phyloP scores from a whole-genome alignment of 768 basidiomycete species.

The Mycena floridula region DNA sequence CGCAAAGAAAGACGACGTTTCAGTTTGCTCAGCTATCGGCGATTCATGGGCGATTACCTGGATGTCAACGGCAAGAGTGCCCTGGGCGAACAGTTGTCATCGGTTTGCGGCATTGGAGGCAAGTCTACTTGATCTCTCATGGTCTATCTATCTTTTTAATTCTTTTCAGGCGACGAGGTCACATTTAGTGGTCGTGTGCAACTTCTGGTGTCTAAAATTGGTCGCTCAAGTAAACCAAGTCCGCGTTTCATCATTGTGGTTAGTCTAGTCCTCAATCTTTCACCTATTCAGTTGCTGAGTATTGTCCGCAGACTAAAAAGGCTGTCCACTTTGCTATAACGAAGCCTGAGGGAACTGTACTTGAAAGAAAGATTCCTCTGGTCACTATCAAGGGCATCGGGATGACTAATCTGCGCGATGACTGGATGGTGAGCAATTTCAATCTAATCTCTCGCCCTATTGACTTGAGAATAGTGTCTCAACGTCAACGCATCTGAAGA shows the following conservation, averaged over 20 bases:
- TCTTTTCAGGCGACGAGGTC: conserved; percentile 57
- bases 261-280: conserved; percentile 22
- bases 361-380: conserved; percentile 88
- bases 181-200: conserved; percentile 81
- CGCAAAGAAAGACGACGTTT: conserved; percentile 92
- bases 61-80: conserved; percentile 79
- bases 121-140: conserved; percentile 18
- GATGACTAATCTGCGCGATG: conserved; percentile 87
- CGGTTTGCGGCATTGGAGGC: conserved; percentile 72
- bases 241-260: conserved; percentile 91
- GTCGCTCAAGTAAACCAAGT: conserved; percentile 84
- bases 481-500: conserved; percentile 81
- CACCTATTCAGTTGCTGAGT: conserved; percentile 1
- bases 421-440: conserved; percentile 73
- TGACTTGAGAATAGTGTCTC: conserved; percentile 51
- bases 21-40: conserved; percentile 88
- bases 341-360: conserved; percentile 52
- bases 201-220: conserved; percentile 76
- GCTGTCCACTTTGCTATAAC: conserved; percentile 74
- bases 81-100: conserved; percentile 69
- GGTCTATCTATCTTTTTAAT: background rate
- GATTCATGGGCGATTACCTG: conserved; percentile 96
- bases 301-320: conserved; percentile 62
- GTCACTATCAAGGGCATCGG: conserved; percentile 82
- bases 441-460: background rate